A percentile compares a stretch with the other conserved stretches of the same genome.
Conservation (phyloP, 768 basidiomycete genomes). For the Neoboletus brunneissimus region DNA sequence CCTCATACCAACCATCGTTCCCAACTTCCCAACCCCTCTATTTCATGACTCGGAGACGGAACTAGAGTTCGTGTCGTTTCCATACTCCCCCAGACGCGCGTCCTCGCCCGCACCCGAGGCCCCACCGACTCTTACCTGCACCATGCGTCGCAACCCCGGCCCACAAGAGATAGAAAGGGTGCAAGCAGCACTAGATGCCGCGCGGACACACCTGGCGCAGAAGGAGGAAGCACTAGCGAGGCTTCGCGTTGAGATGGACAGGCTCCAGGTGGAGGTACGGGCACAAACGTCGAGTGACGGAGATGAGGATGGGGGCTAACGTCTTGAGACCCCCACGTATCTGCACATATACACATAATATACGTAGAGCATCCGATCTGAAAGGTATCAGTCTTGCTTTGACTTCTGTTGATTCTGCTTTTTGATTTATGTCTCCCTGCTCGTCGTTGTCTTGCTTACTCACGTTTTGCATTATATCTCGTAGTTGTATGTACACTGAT, state of each 20-base stretch:
- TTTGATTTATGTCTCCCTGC: not conserved
- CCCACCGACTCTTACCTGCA: not conserved
- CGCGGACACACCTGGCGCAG: conserved; percentile 18
- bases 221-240: conserved; percentile 23
- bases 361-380: not conserved
- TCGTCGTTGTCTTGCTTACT: not conserved
- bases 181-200: conserved; percentile 20
- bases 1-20: conserved; percentile 36
- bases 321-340: not conserved
- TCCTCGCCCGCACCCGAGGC: conserved; percentile 16
- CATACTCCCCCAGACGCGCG: conserved; percentile 17
- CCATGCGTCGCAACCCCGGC: conserved; percentile 4
- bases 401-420: not conserved
- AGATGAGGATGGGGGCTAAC: not conserved
- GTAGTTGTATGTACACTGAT: not conserved
- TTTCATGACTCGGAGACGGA: conserved; percentile 1
- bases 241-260: conserved; percentile 24
- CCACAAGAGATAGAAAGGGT: conserved; percentile 21
- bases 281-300: not conserved
- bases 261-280: conserved; percentile 12
- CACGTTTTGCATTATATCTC: not conserved
- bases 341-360: not conserved
- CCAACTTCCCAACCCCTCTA: not conserved
- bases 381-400: not conserved
- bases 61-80: conserved; percentile 15